Evolutionary conservation across 441 rosid genomes (phyloP).

Genomic region (Sinapis alba): DNA sequence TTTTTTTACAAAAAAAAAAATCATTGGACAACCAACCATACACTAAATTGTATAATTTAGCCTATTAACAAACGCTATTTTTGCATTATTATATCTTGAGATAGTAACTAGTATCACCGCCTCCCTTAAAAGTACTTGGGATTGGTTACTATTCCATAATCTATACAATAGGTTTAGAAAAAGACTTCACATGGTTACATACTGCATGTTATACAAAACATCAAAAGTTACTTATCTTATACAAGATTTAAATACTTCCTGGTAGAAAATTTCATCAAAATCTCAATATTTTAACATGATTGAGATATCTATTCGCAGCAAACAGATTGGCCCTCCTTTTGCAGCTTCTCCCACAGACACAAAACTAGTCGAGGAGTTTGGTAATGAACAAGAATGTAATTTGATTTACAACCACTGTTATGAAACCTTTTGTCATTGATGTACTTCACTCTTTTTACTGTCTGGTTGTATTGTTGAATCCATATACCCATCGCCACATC

Average conservation of each 20-base stretch:
- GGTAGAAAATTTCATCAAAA: background rate
- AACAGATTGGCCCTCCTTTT: constrained; percentile 56
- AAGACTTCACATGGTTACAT: background rate
- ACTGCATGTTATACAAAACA: background rate
- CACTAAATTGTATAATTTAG: no score
- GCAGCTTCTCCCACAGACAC: constrained; percentile 91
- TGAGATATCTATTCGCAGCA: constrained; percentile 66
- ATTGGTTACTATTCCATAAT: no score
- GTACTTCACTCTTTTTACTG: constrained; percentile 60
- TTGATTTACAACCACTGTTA: constrained; percentile 71
- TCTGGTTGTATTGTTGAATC: constrained; percentile 72
- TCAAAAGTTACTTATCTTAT: background rate
- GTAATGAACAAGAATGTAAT: constrained; percentile 84
- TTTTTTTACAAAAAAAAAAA: background rate
- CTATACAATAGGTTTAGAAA: background rate
- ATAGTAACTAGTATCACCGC: no score
- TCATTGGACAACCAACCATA: background rate
- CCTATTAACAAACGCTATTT: no score
- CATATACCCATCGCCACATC: constrained; percentile 97
- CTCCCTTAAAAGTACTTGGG: no score
- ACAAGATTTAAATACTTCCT: background rate
- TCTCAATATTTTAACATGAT: background rate
- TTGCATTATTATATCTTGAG: no score
- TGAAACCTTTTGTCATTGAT: constrained; percentile 66
- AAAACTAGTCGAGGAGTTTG: constrained; percentile 76